phyloP scores from a whole-genome alignment of 2,329 filamentous ascomycete species.

The Neopestalotiopsis rosae region DNA sequence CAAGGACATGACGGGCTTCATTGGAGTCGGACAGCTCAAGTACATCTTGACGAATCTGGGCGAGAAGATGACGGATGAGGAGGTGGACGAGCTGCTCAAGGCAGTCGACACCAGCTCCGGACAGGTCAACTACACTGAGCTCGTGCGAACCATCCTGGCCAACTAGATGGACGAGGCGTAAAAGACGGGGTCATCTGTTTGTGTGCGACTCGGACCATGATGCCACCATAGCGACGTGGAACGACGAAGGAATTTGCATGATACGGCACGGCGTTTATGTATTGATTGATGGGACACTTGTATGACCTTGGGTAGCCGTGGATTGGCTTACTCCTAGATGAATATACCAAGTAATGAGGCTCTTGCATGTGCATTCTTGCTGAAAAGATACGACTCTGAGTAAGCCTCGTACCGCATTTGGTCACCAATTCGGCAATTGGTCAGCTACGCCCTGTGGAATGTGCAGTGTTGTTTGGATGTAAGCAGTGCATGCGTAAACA shows the following conservation, averaged over 20 bases:
- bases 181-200: not conserved
- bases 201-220: not conserved
- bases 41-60: slow-evolving; percentile 98
- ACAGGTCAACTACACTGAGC: slow-evolving; percentile 96
- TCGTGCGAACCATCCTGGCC: slow-evolving; percentile 85
- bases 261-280: slow-evolving; percentile 22
- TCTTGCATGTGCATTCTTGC: not conserved
- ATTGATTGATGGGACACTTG: slow-evolving; percentile 21
- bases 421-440: not conserved
- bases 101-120: slow-evolving; percentile 94
- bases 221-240: not conserved
- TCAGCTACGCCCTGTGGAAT: not conserved
- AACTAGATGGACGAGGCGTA: slow-evolving; percentile 59
- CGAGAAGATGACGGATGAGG: slow-evolving; percentile 99
- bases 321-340: slow-evolving; percentile 18
- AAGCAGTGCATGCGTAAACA: not conserved
- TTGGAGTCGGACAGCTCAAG: slow-evolving; percentile 95
- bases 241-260: slow-evolving; percentile 22
- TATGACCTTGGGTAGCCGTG: slow-evolving; percentile 20
- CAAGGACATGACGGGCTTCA: slow-evolving; percentile 98
- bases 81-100: slow-evolving; percentile 98
- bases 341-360: slow-evolving; percentile 17
- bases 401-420: not conserved
- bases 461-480: not conserved
- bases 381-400: not conserved